Evolutionary conservation across 768 basidiomycete species (phyloP).

Genomic region (Cystofilobasidium ferigula): DNA sequence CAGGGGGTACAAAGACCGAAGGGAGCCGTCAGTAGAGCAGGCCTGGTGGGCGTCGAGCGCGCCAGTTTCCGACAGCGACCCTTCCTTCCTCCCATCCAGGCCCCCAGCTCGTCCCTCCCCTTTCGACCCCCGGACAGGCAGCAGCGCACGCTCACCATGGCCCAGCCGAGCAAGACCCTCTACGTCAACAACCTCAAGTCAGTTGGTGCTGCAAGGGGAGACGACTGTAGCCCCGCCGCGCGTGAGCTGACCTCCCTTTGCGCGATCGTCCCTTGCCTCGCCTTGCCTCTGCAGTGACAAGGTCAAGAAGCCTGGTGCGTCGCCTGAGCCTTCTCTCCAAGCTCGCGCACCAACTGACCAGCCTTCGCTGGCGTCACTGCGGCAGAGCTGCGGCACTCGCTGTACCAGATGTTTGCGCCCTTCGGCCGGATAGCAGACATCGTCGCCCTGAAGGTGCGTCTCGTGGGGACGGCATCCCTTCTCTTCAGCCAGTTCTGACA

Average conservation of each 20-base stretch:
- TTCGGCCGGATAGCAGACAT: conserved; percentile 24
- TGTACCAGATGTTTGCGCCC: conserved; percentile 27
- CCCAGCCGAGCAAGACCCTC: conserved; percentile 24
- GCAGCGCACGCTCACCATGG: no score
- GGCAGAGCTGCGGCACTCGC: conserved; percentile 22
- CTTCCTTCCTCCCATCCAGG: no score
- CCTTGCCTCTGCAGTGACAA: conserved; percentile 19
- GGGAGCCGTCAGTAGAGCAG: no score
- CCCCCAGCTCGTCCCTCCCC: no score
- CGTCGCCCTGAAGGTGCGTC: conserved; percentile 22
- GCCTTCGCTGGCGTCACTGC: not conserved
- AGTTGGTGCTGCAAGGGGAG: not conserved
- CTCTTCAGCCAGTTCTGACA: not conserved
- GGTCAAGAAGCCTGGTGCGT: conserved; percentile 26
- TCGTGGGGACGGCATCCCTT: not conserved
- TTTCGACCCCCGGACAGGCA: no score
- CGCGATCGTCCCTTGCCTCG: not conserved
- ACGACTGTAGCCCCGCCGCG: not conserved
- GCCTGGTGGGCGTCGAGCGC: no score
- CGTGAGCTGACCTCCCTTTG: not conserved
- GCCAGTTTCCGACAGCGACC: no score
- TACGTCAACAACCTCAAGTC: conserved; percentile 27
- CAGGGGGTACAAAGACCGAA: no score
- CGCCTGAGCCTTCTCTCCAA: not conserved
- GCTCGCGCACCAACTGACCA: not conserved